Evolutionary conservation across 2,329 filamentous ascomycete species (phyloP).

Genomic region (Myrmaecium sp.): DNA sequence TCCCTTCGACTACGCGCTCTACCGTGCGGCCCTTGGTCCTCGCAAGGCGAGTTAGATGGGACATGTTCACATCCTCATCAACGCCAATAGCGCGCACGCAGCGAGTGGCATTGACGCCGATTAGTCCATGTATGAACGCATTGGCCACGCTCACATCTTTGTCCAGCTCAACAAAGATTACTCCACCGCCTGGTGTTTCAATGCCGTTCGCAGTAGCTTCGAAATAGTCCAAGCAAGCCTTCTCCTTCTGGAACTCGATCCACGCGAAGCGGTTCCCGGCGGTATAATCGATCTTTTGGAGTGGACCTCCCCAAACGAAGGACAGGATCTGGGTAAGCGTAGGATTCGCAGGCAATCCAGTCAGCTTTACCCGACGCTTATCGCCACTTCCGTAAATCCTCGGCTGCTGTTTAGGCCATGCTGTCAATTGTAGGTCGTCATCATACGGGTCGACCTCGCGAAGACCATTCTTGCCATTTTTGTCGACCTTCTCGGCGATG

Average conservation of each 20-base stretch:
- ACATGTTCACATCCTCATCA: slow-evolving; percentile 22
- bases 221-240: slow-evolving; percentile 17
- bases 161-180: slow-evolving; percentile 14
- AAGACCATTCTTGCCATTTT: too few relatives aligned
- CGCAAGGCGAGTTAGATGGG: slow-evolving; percentile 21
- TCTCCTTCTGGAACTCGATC: slow-evolving; percentile 17
- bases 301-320: slow-evolving; percentile 20
- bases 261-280: slow-evolving; percentile 10
- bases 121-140: slow-evolving; percentile 23
- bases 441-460: too few relatives aligned
- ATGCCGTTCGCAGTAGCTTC: slow-evolving; percentile 19
- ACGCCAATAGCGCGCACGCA: slow-evolving; percentile 28
- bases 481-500: too few relatives aligned
- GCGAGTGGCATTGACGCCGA: slow-evolving; percentile 25
- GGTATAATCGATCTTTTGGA: slow-evolving; percentile 15
- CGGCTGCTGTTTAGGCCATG: slow-evolving; percentile 1
- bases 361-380: slow-evolving; percentile 6
- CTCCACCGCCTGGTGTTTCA: slow-evolving; percentile 6
- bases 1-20: slow-evolving; percentile 27
- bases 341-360: slow-evolving; percentile 3
- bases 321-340: not conserved
- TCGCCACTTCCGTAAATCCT: too few relatives aligned
- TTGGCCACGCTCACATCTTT: slow-evolving; percentile 12
- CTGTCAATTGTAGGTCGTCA: not conserved
- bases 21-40: slow-evolving; percentile 20